Evolutionary conservation across 768 basidiomycete genomes (phyloP).

Genomic region (Lactarius sp.): DNA sequence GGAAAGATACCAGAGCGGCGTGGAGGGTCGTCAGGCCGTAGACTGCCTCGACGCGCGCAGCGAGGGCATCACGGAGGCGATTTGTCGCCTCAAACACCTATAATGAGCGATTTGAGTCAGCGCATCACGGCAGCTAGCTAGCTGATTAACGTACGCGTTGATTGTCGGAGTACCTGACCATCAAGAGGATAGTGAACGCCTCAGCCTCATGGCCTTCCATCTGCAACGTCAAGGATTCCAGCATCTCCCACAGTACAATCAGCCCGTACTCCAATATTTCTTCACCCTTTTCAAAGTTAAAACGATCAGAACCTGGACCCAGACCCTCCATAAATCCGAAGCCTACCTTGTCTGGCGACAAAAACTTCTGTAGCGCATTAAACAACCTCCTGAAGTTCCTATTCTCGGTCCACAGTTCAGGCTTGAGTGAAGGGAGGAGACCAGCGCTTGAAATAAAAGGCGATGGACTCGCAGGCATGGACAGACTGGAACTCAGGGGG

Average conservation of each 20-base stretch:
- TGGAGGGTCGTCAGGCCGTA: conserved; percentile 84
- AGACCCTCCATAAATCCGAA: conserved; percentile 2
- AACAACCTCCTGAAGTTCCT: conserved; percentile 69
- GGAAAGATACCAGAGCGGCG: conserved; percentile 62
- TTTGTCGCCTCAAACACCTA: conserved; percentile 83
- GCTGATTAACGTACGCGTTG: conserved; percentile 48
- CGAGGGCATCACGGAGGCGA: conserved; percentile 70
- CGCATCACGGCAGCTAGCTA: not conserved
- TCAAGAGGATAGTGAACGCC: conserved; percentile 65
- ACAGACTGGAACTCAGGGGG: conserved; percentile 48
- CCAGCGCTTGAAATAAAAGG: conserved; percentile 42
- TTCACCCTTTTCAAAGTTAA: conserved; percentile 42
- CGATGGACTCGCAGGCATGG: conserved; percentile 53
- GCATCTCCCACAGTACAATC: conserved; percentile 78
- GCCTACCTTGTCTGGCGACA: conserved; percentile 60
- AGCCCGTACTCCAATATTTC: conserved; percentile 72
- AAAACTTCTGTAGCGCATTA: conserved; percentile 54
- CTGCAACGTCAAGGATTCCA: conserved; percentile 65
- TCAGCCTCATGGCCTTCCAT: conserved; percentile 79
- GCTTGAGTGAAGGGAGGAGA: conserved; percentile 42
- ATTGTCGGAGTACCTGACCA: conserved; percentile 67
- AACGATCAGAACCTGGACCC: conserved; percentile 16
- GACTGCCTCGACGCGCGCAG: conserved; percentile 70
- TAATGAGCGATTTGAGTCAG: conserved; percentile 1
- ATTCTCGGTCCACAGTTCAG: conserved; percentile 69